Evolutionary conservation across 148 eudicot species (phyloP), one percentile per base, ranked within the genome.

Genomic region (Chenopodium album): DNA sequence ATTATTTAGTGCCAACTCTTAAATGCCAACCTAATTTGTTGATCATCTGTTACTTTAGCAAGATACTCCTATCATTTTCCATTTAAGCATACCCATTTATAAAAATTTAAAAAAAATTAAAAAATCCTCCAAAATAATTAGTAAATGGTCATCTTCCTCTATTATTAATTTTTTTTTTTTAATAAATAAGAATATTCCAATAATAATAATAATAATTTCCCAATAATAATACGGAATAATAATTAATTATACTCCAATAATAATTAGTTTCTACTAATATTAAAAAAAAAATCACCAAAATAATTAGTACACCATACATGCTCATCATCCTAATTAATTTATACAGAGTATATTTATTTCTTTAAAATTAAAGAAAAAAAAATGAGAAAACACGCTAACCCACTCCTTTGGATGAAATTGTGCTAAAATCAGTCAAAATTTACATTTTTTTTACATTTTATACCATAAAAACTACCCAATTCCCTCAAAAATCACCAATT

Each of bases 401-500:
- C 8, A 41, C 44, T 41, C 56, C 56, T 10, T 52, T 2, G 16
- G 56, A 34, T 29, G 12, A 48, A 31, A 28, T 26, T 68, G 17
- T 12, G 9, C 29, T 47, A 19, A 22, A 67, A 78, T 9, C 64
- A 78, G 59, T 78, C 64, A 50, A 79, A 56, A 74, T 20, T n/a
- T 22, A 65, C 63, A 28, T 46, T 32, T 79, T 79, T 44, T 71
- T 23, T 8, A 65, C 71, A 64, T 16, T 76, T 66, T 60, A 4
- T 12, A 32, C 60, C 41, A 67, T 60, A 41, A 62, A 84, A 56
- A 14, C 31, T 17, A 28, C 54, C 79, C 37, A 84, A 80, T 76
- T 71, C 72, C 65, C 47, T 70, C 64, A 84, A 75, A 32, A 76
- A 46, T 26, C 59, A 77, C 5, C 79, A 59, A 23, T 67, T 79